A percentile compares a stretch with the other conserved stretches of the same genome.
phyloP scores from a whole-genome alignment of 371 early-diverging fungal genomes.

The Apophysomyces trapeziformis region DNA sequence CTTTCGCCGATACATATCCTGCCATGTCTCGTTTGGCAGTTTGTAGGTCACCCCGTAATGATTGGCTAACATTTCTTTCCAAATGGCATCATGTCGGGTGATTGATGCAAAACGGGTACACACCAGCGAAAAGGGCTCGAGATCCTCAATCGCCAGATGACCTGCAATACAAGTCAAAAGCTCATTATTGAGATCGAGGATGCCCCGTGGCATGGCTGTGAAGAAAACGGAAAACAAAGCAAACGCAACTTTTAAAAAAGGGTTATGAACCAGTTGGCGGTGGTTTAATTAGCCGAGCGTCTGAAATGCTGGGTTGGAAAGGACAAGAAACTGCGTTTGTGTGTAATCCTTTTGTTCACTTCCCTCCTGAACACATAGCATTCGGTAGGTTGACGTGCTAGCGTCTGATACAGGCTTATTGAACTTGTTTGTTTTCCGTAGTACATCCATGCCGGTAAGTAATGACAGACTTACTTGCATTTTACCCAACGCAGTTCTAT shows the following conservation, averaged over 20 bases:
- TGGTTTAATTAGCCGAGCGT: neutral
- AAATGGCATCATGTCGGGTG: conserved; percentile 41
- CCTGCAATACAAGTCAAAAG: conserved; percentile 43
- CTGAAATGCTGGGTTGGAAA: conserved; percentile 1
- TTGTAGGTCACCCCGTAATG: conserved; percentile 49
- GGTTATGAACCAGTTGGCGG: neutral
- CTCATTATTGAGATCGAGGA: conserved; percentile 39
- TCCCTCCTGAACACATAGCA: neutral
- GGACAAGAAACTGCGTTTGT: neutral
- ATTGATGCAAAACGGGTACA: conserved; percentile 38
- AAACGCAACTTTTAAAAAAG: neutral
- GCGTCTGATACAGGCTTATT: neutral
- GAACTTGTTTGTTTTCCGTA: neutral
- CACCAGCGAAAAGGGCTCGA: conserved; percentile 27
- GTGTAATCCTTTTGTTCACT: neutral
- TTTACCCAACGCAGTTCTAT: neutral
- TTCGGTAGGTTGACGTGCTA: neutral
- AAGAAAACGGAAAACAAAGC: conserved; percentile 8
- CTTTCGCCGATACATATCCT: conserved; percentile 41
- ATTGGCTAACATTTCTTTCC: conserved; percentile 46
- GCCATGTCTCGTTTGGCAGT: conserved; percentile 42
- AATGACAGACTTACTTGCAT: conserved; percentile 2
- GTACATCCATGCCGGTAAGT: conserved; percentile 1
- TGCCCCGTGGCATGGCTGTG: conserved; percentile 4
- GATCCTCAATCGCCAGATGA: conserved; percentile 33